Percentiles rank a stretch among this genome's conserved stretches.
phyloP scores from a whole-genome alignment of 1,284 basidiomycete genomes.

The Tausonia pullulans region DNA sequence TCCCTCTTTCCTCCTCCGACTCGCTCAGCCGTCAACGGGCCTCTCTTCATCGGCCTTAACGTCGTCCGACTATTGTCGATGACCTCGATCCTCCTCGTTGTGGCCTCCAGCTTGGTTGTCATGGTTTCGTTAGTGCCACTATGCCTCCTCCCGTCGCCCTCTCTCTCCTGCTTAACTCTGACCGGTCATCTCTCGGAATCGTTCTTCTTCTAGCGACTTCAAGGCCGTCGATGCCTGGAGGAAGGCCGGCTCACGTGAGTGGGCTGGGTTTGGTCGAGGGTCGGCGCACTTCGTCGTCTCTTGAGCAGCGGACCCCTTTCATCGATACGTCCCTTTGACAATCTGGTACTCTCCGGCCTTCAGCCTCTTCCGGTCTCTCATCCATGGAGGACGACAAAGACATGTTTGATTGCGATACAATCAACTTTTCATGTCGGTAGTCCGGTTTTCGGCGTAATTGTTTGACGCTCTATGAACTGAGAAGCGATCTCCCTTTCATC shows the following conservation, averaged over 20 bases:
- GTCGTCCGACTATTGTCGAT: slow-evolving; percentile 62
- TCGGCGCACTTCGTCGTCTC: not conserved
- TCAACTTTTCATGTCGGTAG: slow-evolving; percentile 42
- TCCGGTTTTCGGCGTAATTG: slow-evolving; percentile 16
- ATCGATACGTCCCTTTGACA: too few species aligned
- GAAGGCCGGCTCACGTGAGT: slow-evolving; percentile 5
- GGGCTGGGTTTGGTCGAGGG: too few species aligned
- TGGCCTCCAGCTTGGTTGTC: slow-evolving; percentile 63
- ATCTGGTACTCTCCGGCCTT: too few species aligned
- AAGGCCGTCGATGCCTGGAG: slow-evolving; percentile 42
- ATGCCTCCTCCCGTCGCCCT: not conserved
- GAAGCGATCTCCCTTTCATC: not conserved
- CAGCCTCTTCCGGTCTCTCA: slow-evolving; percentile 6
- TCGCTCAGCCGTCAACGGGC: not conserved
- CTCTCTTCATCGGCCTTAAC: slow-evolving; percentile 64
- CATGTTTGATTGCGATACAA: slow-evolving; percentile 52
- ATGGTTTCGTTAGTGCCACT: slow-evolving; percentile 47
- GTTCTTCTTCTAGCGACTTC: slow-evolving; percentile 42
- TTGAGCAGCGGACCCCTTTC: not conserved
- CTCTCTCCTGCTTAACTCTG: not conserved
- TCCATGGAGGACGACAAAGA: slow-evolving; percentile 11
- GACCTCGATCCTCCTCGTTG: slow-evolving; percentile 55
- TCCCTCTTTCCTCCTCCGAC: not conserved
- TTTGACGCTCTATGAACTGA: not conserved
- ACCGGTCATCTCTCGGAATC: not conserved